Evolutionary conservation across 768 basidiomycete genomes (phyloP), one percentile per base, ranked within the genome.

Genomic region (Boletus subparvulus): DNA sequence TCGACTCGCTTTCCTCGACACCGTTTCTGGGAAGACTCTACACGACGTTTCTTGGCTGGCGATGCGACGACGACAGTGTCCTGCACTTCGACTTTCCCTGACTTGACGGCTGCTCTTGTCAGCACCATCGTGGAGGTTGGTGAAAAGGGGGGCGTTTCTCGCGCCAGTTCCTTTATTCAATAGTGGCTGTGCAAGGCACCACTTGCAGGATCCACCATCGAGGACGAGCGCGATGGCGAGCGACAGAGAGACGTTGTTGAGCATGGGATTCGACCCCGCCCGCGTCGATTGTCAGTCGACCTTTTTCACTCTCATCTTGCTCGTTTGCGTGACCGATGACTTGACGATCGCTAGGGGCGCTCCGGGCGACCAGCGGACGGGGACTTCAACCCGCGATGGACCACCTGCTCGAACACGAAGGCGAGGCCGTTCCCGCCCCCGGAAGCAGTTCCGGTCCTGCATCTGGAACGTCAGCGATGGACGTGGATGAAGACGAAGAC

Each of bases 371-470:
- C 10, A 81, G 78, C 36, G 85, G 85, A 62, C 82, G 89, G 30
- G 96, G 94, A 4, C 77, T 98, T 0, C 95, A 97, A 69, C 89
- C 88, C 8, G 90, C 90, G 21, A 90, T 94, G 89, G 94, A 97
- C 65, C 87, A 90, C 71, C 76, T 97, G 37, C 74, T 97, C 37
- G 89, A 87, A 71, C 82, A 98, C 66, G 87, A 90, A 50, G 83
- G 83, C 6, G 77, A 92, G 56, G 78, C 87, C 1, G 77, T 96
- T 11, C 92, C 94, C 11, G 83, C 89, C 68, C 71, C 83, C 5
- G 73, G 73, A 26, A 70, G 73, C 80, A 3, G 69, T 72, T 3
- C 41, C 75, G 21, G 55, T 30, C 9, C 30, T 74, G 1, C 35
- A 55, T 19, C 30, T 6, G 28, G 26, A 13, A 24, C 53, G 12